Percentiles rank a stretch among this genome's conserved stretches.
Conservation (phyloP, 2,329 filamentous ascomycete genomes). For the Fusarium anguioides region DNA sequence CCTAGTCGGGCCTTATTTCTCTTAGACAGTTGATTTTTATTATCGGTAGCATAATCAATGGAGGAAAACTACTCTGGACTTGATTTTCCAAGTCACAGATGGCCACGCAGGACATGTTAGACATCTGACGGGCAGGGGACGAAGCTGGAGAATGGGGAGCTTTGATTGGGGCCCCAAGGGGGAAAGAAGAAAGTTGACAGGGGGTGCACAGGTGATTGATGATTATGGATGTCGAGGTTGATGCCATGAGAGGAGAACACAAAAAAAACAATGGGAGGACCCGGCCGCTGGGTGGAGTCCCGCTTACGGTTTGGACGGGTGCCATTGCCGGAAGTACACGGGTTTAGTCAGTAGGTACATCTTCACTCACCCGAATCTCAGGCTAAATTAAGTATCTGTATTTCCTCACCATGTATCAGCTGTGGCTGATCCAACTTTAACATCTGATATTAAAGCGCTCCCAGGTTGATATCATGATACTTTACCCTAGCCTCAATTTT, state of each 20-base stretch:
- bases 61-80: slow-evolving; percentile 2
- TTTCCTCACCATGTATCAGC: background rate
- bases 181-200: background rate
- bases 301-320: slow-evolving; percentile 37
- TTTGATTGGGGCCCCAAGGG: slow-evolving; percentile 30
- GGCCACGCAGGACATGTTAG: slow-evolving; percentile 25
- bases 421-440: slow-evolving; percentile 29
- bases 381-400: background rate
- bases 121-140: slow-evolving; percentile 37
- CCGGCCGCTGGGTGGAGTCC: slow-evolving; percentile 40
- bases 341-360: slow-evolving; percentile 28
- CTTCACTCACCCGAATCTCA: accelerated
- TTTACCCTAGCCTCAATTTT: slow-evolving; percentile 30
- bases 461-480: slow-evolving; percentile 43
- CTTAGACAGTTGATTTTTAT: slow-evolving; percentile 2
- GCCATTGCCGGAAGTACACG: slow-evolving; percentile 30
- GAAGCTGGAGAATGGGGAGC: slow-evolving; percentile 28
- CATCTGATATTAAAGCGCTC: slow-evolving; percentile 41
- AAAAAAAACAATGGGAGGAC: slow-evolving; percentile 19
- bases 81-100: slow-evolving; percentile 4
- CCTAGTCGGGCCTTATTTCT: slow-evolving; percentile 43
- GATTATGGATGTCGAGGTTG: slow-evolving; percentile 4
- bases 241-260: background rate
- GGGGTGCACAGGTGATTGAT: background rate
- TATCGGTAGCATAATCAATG: slow-evolving; percentile 21